Conservation (phyloP, 768 basidiomycete genomes). For the Candolleomyces efflorescens region DNA sequence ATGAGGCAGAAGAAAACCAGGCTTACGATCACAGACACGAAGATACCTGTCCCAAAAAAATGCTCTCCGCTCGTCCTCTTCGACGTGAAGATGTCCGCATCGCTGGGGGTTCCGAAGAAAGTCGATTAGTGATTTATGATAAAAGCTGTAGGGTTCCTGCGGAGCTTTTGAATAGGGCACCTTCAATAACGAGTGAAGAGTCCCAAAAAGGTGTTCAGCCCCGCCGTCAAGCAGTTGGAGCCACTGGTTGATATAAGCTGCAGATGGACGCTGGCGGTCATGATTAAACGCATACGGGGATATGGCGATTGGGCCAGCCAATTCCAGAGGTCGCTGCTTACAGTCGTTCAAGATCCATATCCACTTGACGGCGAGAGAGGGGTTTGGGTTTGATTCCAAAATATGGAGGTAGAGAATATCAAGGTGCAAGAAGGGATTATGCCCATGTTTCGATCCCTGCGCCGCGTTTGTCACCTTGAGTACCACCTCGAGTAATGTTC, state of each 20-base stretch:
- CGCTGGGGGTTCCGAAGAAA: neutral
- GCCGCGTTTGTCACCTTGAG: neutral
- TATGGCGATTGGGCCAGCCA: neutral
- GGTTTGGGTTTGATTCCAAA: neutral
- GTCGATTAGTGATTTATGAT: neutral
- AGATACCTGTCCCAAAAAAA: neutral
- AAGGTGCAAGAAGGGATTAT: neutral
- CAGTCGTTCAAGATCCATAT: neutral
- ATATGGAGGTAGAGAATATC: constrained; percentile 8
- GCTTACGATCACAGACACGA: neutral
- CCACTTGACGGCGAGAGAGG: neutral
- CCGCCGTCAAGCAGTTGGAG: neutral
- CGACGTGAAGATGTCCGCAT: neutral
- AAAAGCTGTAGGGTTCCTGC: neutral
- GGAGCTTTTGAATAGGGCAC: neutral
- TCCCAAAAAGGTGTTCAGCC: neutral
- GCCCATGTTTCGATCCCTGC: no score
- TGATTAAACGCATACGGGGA: neutral
- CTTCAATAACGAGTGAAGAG: neutral
- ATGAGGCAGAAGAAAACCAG: no score
- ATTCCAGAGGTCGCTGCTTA: neutral
- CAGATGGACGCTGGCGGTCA: neutral
- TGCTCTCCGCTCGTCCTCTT: neutral
- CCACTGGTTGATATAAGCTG: neutral
- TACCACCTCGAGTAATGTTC: constrained; percentile 5